Evolutionary conservation across 2,329 filamentous ascomycete genomes (phyloP), one percentile per base, ranked within the genome.

Genomic region (Fusarium scirpi): DNA sequence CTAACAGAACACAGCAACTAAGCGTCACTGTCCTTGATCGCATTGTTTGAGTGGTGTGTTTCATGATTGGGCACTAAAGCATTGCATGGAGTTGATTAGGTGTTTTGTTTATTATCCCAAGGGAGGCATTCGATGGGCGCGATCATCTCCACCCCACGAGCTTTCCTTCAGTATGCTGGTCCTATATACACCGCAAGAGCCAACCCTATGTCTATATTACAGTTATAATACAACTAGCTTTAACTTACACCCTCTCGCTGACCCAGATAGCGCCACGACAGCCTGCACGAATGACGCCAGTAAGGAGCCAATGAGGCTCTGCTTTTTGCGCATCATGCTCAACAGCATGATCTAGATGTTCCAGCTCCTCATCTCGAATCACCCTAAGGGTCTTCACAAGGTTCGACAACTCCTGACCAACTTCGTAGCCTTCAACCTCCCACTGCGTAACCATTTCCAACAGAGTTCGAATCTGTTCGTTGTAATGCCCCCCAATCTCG

Each of bases 401-500:
- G 20, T 89, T 87, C 55, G 84, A 87, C 72, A 99, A 81, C 82
- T 98, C 95, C 11, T 87, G 87, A 5, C 94, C 92, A 1, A 96
- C 85, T 47, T 92, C 92, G 78, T 97, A 94, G 1, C 94, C 94
- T 51, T 90, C 86, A 11, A 84, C 85, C 81, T 95, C 89, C 85
- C 94, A 93, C 70, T 91, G 87, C 10, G 87, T 85, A 61, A 93
- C 88, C 91, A 97, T 98, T 67, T 92, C 90, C 41, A 98, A 80
- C 74, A 99, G 82, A 56, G 89, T 87, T 27, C 93, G 85, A 44
- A 99, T 94, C 82, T 99, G 96, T 70, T 90, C 90, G 78, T 98
- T 98, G 80, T 99, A 99, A 82, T 99, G 96, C 29, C 90, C 90
- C 4, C 96, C 96, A 69, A 99, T 99, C 84, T 98, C 96, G 9